A percentile compares a stretch with the other conserved stretches of the same genome.
Evolutionary conservation across 208 protist genomes (phyloP).

Genomic region (Leishmania gerbilli): DNA sequence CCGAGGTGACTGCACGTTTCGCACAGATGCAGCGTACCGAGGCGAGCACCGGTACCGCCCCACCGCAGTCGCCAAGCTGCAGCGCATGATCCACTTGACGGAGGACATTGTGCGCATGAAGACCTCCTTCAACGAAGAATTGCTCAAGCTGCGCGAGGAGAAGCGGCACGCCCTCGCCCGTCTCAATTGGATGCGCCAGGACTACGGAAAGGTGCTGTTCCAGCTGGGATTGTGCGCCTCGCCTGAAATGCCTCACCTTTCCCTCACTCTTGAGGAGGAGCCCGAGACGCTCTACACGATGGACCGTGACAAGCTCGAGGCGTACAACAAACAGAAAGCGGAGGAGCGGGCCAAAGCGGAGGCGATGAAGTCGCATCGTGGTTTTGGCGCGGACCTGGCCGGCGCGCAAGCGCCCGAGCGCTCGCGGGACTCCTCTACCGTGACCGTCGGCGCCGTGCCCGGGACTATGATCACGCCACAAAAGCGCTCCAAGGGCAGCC

Average conservation of each 20-base stretch:
- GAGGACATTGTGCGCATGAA: constrained; percentile 80
- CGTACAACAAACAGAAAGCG: constrained; percentile 51
- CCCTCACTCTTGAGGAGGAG: constrained; percentile 56
- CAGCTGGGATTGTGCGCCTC: constrained; percentile 18
- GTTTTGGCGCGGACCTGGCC: constrained; percentile 89
- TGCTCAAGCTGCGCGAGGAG: constrained; percentile 88
- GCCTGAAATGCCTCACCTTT: constrained; percentile 11
- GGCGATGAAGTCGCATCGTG: constrained; percentile 81
- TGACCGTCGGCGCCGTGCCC: neutral
- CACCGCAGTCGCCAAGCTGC: constrained; percentile 94
- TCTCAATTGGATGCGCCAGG: constrained; percentile 63
- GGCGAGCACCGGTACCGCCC: constrained; percentile 60
- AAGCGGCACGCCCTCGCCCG: constrained; percentile 77
- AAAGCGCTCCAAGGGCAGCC: constrained; percentile 27
- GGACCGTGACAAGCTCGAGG: constrained; percentile 62
- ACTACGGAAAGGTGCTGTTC: constrained; percentile 12
- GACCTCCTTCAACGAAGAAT: constrained; percentile 91
- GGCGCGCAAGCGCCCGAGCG: constrained; percentile 32
- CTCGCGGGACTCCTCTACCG: constrained; percentile 14
- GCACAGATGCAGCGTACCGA: constrained; percentile 89
- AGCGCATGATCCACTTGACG: constrained; percentile 93
- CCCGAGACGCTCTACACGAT: constrained; percentile 74
- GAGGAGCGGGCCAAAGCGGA: constrained; percentile 60
- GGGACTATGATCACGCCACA: neutral
- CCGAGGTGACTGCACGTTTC: constrained; percentile 95